phyloP scores from a whole-genome alignment of 345 rosid genomes.

The rapeseed (Brassica napus) region DNA sequence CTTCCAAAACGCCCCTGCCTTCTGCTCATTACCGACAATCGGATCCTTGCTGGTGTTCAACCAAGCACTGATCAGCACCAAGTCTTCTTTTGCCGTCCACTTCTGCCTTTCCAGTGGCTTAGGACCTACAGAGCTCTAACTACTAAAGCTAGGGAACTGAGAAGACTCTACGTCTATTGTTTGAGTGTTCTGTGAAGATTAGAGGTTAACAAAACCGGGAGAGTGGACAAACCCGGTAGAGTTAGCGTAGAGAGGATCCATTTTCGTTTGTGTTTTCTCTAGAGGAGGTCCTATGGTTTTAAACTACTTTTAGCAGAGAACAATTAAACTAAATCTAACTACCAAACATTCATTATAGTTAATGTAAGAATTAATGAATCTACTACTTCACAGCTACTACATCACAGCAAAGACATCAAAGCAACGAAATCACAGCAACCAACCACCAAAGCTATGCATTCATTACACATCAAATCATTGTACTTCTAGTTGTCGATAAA shows the following conservation, averaged over 20 bases:
- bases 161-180: not conserved
- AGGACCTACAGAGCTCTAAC: not conserved
- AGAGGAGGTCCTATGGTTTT: not conserved
- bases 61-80: not conserved
- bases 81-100: not conserved
- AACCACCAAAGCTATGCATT: not conserved
- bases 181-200: not conserved
- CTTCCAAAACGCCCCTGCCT: not conserved
- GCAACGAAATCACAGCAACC: not conserved
- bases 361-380: not conserved
- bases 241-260: not conserved
- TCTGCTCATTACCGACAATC: not conserved
- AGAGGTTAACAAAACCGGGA: not conserved
- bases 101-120: not conserved
- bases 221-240: not conserved
- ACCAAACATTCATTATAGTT: not conserved
- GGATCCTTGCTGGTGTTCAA: slow-evolving; percentile 10
- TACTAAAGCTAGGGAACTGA: not conserved
- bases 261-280: not conserved
- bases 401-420: no score
- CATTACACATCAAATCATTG: not conserved
- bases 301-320: not conserved
- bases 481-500: not conserved
- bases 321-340: not conserved
- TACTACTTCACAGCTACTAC: not conserved